Conservation (phyloP, 768 basidiomycete genomes). For the Termitomyces sp. region DNA sequence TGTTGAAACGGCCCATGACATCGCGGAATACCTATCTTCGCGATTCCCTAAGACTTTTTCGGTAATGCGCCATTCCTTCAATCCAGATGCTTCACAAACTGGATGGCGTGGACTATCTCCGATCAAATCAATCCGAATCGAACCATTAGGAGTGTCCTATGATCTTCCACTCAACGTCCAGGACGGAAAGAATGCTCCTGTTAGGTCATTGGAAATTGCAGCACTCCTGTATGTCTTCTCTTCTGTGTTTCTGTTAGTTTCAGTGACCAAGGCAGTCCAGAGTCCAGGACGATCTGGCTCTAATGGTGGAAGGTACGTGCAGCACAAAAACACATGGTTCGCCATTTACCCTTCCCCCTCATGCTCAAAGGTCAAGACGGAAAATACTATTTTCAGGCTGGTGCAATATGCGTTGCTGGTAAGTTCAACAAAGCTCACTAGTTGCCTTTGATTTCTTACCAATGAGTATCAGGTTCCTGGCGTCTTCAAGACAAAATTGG, state of each 20-base stretch:
- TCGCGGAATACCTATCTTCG: constrained; percentile 61
- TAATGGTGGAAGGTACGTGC: constrained; percentile 55
- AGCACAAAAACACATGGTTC: constrained; percentile 2
- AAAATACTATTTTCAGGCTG: constrained; percentile 71
- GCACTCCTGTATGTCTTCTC: constrained; percentile 57
- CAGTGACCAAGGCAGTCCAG: constrained; percentile 21
- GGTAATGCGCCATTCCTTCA: constrained; percentile 39
- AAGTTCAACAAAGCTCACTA: constrained; percentile 9
- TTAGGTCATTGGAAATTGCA: constrained; percentile 58
- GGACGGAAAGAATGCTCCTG: constrained; percentile 33
- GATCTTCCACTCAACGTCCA: constrained; percentile 39
- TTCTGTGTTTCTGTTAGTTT: not conserved
- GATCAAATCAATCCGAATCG: constrained; percentile 49
- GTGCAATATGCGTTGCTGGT: constrained; percentile 66
- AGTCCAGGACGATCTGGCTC: constrained; percentile 54
- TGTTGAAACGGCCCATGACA: constrained; percentile 63
- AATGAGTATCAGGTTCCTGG: constrained; percentile 59
- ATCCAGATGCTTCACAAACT: constrained; percentile 18
- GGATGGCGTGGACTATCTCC: constrained; percentile 45
- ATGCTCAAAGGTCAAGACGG: constrained; percentile 71
- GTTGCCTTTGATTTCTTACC: not conserved
- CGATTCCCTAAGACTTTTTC: constrained; percentile 59
- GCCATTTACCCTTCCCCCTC: not conserved
- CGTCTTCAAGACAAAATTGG: constrained; percentile 76
- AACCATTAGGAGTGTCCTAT: constrained; percentile 45